Conservation (phyloP, 2,329 filamentous ascomycete genomes). For the Hymenotorrendiella dingleyae region DNA sequence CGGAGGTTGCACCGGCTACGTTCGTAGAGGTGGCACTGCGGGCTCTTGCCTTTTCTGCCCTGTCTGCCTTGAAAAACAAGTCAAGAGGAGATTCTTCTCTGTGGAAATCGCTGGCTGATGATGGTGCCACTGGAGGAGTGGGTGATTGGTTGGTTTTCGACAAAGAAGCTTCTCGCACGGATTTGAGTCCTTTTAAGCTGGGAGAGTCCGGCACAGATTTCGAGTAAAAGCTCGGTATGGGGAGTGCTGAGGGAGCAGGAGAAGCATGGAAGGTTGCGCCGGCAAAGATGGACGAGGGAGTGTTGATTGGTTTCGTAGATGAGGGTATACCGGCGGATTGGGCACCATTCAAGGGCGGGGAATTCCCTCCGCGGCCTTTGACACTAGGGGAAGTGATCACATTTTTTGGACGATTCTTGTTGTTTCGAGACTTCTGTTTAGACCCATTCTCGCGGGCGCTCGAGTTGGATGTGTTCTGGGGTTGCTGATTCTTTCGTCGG, state of each 20-base stretch:
- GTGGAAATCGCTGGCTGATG: constrained; percentile 48
- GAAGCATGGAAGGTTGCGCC: constrained; percentile 94
- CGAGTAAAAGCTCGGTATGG: constrained; percentile 82
- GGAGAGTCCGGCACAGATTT: constrained; percentile 66
- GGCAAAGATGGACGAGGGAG: constrained; percentile 57
- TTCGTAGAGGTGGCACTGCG: constrained; percentile 47
- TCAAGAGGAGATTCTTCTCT: constrained; percentile 73
- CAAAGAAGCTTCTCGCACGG: constrained; percentile 36
- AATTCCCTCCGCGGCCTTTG: constrained; percentile 21
- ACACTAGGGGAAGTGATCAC: constrained; percentile 25
- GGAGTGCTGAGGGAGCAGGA: constrained; percentile 81
- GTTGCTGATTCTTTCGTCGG: constrained; percentile 21
- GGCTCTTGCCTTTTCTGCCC: constrained; percentile 65
- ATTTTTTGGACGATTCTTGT: constrained; percentile 30
- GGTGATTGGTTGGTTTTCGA: constrained; percentile 33
- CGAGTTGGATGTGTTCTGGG: constrained; percentile 18
- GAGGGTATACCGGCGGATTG: constrained; percentile 20
- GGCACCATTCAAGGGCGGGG: constrained; percentile 22
- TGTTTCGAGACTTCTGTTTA: constrained; percentile 28
- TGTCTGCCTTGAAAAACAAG: constrained; percentile 82
- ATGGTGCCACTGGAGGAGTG: constrained; percentile 40
- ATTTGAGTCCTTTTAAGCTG: constrained; percentile 36
- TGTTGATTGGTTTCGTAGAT: constrained; percentile 37
- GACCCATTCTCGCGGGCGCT: constrained; percentile 22
- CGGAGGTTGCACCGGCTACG: constrained; percentile 34